These are phyloP conservation scores for Arctium minus DNA, from an alignment of 129 eudicot species.

Conservation along the genomic window DNA sequence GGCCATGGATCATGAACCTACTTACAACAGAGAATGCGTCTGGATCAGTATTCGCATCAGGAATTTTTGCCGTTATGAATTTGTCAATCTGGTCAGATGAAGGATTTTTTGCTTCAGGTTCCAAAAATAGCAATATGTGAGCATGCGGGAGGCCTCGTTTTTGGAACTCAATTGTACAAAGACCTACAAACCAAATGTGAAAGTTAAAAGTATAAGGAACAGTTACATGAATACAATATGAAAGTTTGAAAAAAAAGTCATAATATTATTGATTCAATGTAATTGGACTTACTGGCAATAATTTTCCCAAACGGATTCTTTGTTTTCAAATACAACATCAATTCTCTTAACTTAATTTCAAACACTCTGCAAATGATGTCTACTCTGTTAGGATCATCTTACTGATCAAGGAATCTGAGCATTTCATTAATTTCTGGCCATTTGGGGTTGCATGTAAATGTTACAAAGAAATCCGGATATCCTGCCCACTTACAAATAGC, in stretches of 20 bases:
- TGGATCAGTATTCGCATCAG: too few relatives aligned
- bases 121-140: not conserved
- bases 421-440: not conserved
- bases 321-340: not conserved
- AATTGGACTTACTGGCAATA: not conserved
- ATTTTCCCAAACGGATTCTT: not conserved
- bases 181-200: not conserved
- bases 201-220: too few relatives aligned
- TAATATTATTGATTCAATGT: not conserved
- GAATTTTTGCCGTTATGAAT: not conserved
- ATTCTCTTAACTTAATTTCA: not conserved
- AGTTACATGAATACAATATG: not conserved
- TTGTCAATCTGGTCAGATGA: not conserved
- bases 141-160: not conserved
- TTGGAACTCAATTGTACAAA: not conserved
- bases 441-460: not conserved
- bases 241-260: not conserved
- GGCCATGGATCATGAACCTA: not conserved
- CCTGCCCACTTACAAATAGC: constrained; percentile 2
- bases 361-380: not conserved
- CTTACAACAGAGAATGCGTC: not conserved
- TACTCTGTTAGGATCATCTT: not conserved
- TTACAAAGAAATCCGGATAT: not conserved
- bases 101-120: not conserved
- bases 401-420: not conserved